Evolutionary conservation across 2,329 filamentous ascomycete genomes (phyloP).

Genomic region (Pezicula neosporulosa): DNA sequence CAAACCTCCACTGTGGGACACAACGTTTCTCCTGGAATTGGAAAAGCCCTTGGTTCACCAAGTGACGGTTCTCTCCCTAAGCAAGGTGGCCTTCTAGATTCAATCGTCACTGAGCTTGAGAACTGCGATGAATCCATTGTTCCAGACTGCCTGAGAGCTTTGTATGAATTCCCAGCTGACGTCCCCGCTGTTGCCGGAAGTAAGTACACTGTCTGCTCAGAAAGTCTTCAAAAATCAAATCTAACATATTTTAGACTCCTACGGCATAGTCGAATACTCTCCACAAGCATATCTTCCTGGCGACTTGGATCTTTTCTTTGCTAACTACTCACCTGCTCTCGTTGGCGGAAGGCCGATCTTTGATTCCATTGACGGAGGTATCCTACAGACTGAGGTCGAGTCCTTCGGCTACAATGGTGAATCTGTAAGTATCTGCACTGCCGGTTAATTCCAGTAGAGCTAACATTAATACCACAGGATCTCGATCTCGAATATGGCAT

Average conservation of each 20-base stretch:
- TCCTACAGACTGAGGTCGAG: conserved; percentile 36
- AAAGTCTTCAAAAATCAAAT: background rate
- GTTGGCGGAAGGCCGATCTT: conserved; percentile 41
- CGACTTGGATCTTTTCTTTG: conserved; percentile 46
- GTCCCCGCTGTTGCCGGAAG: conserved; percentile 18
- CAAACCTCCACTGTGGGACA: background rate
- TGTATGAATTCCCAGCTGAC: conserved; percentile 42
- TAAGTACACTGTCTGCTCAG: conserved; percentile 4
- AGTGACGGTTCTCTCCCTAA: conserved; percentile 29
- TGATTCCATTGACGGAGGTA: conserved; percentile 43
- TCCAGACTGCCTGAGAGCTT: conserved; percentile 48
- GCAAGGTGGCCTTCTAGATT: conserved; percentile 15
- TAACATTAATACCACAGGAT: conserved; percentile 19
- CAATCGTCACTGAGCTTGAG: conserved; percentile 8
- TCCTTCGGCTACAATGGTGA: conserved; percentile 41
- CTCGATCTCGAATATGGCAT: conserved; percentile 48
- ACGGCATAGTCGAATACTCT: conserved; percentile 50
- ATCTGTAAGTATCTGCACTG: conserved; percentile 25
- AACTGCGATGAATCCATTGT: conserved; percentile 51
- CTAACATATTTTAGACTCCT: conserved; percentile 31
- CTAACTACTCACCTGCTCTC: conserved; percentile 37
- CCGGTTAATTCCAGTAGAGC: background rate
- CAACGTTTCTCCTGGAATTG: conserved; percentile 37
- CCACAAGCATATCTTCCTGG: conserved; percentile 47
- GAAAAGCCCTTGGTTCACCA: conserved; percentile 35